Conservation (phyloP, 805 yeast genomes). For the Suhomyces xylopsoci region DNA sequence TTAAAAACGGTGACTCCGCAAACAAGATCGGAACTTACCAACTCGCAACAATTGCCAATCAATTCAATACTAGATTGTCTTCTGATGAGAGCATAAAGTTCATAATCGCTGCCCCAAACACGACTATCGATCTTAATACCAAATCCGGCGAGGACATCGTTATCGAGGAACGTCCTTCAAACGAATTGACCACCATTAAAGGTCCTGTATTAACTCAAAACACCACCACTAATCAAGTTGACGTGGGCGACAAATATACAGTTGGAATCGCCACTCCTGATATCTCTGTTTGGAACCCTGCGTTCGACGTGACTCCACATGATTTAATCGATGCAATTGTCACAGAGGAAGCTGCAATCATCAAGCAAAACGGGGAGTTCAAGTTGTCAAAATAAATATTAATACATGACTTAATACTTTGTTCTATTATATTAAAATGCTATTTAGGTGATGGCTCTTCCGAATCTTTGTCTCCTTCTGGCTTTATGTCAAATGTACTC, state of each 20-base stretch:
- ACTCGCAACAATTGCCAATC: slow-evolving; percentile 68
- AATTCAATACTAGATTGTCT: slow-evolving; percentile 25
- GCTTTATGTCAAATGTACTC: background rate
- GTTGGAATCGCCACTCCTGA: slow-evolving; percentile 84
- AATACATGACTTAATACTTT: background rate
- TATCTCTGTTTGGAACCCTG: slow-evolving; percentile 91
- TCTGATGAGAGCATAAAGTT: slow-evolving; percentile 57
- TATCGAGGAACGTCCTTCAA: slow-evolving; percentile 83
- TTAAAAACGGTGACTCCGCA: slow-evolving; percentile 91
- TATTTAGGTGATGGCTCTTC: background rate
- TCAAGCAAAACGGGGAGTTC: slow-evolving; percentile 54
- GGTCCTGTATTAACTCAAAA: slow-evolving; percentile 45
- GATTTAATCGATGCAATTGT: slow-evolving; percentile 81
- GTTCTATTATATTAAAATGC: background rate
- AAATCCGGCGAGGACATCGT: slow-evolving; percentile 68
- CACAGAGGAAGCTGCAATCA: slow-evolving; percentile 67
- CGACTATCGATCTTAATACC: slow-evolving; percentile 77
- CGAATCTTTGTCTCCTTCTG: background rate
- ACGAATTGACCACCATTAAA: slow-evolving; percentile 71
- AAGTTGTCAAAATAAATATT: slow-evolving; percentile 25
- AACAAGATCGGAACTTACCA: slow-evolving; percentile 96
- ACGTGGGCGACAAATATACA: slow-evolving; percentile 40
- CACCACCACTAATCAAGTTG: slow-evolving; percentile 12
- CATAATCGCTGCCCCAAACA: slow-evolving; percentile 92
- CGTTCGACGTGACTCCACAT: slow-evolving; percentile 91